Base-by-base conservation (phyloP, 306 rosid genomes). In the Acacia confusa region DNA sequence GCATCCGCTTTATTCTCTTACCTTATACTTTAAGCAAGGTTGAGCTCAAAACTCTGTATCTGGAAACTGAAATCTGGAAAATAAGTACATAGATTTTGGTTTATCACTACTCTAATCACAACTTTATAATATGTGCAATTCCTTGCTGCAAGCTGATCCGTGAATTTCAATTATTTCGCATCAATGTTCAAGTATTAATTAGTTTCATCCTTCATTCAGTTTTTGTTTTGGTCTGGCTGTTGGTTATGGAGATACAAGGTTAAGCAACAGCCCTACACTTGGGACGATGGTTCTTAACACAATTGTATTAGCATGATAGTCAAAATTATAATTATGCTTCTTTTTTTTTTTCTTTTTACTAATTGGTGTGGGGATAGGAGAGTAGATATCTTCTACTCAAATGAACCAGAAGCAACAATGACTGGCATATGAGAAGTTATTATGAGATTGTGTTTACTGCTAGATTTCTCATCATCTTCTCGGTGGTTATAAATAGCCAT, bases 171-270 rank as follows among this genome's bases (percentile, higher is more conserved):
- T n/a, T 45, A 72, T 76, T 50, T 86, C 78, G 80, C 16, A 52
- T 36, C 73, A 44, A 60, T 50, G 79, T 68, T 60, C 68, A 19
- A 73, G 20, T 73, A 66, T 67, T 88, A 16, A 82, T 72, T 80
- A 58, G 28, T 63, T 75, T 32, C 79, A 41, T 79, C 74, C 80
- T 84, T 70, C 55, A 74, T 87, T 83, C 90, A 95, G 99, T 89
- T 95, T 60, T 78, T 92, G 78, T 43, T 90, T 40, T 95, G 99
- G 99, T 81, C 69, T 77, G 86, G 90, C 77, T 88, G 89, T 80
- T 95, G 99, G 99, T 81, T 89, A 77, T 95, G 97, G 99, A 93
- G 94, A 87, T 95, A 93, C 91, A 93, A 87, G 75, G 88, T 95
- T 66, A 90, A 82, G 83, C 78, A 87, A 53, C 75, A 80, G 52